Evolutionary conservation across 805 yeast species (phyloP), one percentile per base, ranked within the genome.

Genomic region (Myxozyma melibiosi): DNA sequence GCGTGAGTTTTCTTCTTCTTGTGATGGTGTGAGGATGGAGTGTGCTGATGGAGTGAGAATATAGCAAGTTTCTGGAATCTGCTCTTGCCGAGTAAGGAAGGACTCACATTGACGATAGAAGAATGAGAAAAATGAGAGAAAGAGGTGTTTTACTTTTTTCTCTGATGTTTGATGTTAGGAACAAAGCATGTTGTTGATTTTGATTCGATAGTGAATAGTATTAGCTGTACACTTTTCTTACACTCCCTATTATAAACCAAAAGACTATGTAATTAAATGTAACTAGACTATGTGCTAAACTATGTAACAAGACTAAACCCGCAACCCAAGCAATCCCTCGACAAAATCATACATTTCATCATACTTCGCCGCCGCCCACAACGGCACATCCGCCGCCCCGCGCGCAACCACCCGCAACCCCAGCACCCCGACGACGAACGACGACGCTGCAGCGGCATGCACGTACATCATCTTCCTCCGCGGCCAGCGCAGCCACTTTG

Each of bases 1-100:
- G 97, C 71, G 55, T 71, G 72, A 65, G 44, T 65, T 55, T n/a
- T 47, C 22, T 16, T 13, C 30, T 4, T 25, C 18, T 25, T 14
- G 9, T 34, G 33, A 27, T 35, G 31, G 8, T 6, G 43, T 11
- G 44, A 33, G 5, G n/a, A 8, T 34, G 31, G 28, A 4, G 30
- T 20, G 14, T n/a, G 14, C n/a, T 16, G 35, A 25, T 20, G 40
- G 18, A 28, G 16, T 6, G 8, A 22, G 39, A 22, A 13, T 39
- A 18, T 34, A 58, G 62, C 16, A 51, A 52, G 35, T 59, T 41
- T 58, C 48, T 59, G 43, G 60, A 55, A 37, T 16, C 43, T 18
- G 39, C 44, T 8, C 1, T 53, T 34, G 18, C 44, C 16, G 50
- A 34, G 41, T 35, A 34, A 27, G n/a, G n/a, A n/a, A n/a, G n/a